A percentile compares a stretch with the other conserved stretches of the same genome.
Conservation (phyloP, 2,329 filamentous ascomycete genomes). For the Helminthosporium solani region DNA sequence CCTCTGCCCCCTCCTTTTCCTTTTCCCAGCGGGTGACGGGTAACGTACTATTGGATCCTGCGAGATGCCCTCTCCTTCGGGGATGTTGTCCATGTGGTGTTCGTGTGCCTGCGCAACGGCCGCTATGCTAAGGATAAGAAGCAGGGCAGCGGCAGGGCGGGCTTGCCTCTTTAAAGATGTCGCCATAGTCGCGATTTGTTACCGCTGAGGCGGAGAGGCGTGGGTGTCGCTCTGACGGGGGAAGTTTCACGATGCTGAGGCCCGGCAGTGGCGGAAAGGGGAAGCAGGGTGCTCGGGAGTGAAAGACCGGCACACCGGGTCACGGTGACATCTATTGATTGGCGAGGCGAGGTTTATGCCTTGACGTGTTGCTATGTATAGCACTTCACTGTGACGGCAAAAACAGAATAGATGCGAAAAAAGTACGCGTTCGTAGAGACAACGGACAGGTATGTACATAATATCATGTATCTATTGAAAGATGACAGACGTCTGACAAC, state of each 20-base stretch:
- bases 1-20: neutral
- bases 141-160: slow-evolving; percentile 20
- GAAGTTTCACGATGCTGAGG: slow-evolving; percentile 13
- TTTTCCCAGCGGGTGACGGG: too few relatives aligned
- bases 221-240: slow-evolving; percentile 19
- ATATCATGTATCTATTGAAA: too few relatives aligned
- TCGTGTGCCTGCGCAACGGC: slow-evolving; percentile 47
- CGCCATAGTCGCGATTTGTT: slow-evolving; percentile 8
- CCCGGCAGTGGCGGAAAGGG: neutral
- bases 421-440: too few relatives aligned
- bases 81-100: slow-evolving; percentile 43
- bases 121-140: slow-evolving; percentile 32
- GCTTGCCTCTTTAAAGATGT: slow-evolving; percentile 13
- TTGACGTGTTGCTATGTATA: too few relatives aligned
- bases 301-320: too few relatives aligned
- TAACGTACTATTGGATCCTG: slow-evolving; percentile 38
- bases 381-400: too few relatives aligned
- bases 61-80: slow-evolving; percentile 41
- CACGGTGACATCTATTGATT: neutral
- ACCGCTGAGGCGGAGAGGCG: slow-evolving; percentile 9
- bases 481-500: too few relatives aligned
- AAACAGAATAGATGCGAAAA: too few relatives aligned
- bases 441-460: too few relatives aligned
- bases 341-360: neutral
- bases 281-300: neutral